A percentile compares a stretch with the other conserved stretches of the same genome.
Evolutionary conservation across 306 rosid species (phyloP).

Genomic region (Trifolium repens): DNA sequence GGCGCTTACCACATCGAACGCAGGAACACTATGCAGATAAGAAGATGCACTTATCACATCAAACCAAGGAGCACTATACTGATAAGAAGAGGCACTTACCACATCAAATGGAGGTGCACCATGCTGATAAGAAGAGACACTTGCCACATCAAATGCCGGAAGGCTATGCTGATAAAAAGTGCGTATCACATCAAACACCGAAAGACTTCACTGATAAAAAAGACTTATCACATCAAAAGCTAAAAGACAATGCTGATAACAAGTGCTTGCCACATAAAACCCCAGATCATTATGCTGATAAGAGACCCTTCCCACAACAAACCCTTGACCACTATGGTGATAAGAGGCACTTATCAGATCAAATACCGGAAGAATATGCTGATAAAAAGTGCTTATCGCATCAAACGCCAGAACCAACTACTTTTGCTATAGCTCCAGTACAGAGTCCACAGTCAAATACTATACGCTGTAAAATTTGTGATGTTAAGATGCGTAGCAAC

Average conservation of each 20-base stretch:
- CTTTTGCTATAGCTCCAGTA: neutral
- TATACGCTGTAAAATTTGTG: conserved; percentile 33
- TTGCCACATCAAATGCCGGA: too few species aligned
- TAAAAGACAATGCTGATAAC: neutral
- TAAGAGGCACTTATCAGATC: neutral
- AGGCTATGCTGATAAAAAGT: too few species aligned
- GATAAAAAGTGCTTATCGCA: neutral
- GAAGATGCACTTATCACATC: neutral
- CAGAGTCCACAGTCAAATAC: neutral
- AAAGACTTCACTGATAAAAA: too few species aligned
- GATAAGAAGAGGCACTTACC: too few species aligned
- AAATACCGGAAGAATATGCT: neutral
- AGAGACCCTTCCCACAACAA: neutral
- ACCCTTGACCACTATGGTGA: neutral
- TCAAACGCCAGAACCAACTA: neutral
- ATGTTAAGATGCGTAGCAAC: neutral
- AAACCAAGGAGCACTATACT: too few species aligned
- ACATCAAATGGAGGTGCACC: too few species aligned
- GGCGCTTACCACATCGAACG: neutral
- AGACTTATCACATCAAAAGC: neutral
- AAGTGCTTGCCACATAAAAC: neutral
- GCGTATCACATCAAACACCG: too few species aligned
- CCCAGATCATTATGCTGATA: neutral
- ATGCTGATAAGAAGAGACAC: too few species aligned
- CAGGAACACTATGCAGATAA: neutral